Base-by-base conservation (phyloP, 2,329 filamentous ascomycete species). In the Nemania diffusa region DNA sequence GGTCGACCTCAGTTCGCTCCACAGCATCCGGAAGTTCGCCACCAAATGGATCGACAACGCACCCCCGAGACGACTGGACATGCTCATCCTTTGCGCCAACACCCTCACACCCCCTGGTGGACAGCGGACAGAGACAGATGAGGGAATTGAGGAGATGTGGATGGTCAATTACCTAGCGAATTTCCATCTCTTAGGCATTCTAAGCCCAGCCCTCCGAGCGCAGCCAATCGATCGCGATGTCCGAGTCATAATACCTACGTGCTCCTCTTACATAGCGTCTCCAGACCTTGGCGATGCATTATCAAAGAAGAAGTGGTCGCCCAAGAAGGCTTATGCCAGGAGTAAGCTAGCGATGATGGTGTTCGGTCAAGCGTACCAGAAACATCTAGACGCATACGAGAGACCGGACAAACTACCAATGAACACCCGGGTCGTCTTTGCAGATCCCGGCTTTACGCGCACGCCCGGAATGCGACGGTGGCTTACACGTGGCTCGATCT, bases 41-140 rank as follows among this genome's bases (percentile, higher is more conserved):
- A 99, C 96, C 0, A 95, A 93, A 82, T 99, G 97, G 95, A 93
- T 99, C 72, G 95, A 99, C 79, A 98, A 97, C 79, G 88, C 92
- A 24, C 95, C 96, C 2, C 93, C 94, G 8, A 87, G 97, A 64
- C 86, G 97, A 55, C 83, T 99, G 6, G 96, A 99, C 79, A 94
- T 95, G 89, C 83, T 99, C 53, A 87, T 99, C 22, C 85, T 99
- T 20, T 97, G 94, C 78, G 96, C 91, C 9, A 92, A 92, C 51
- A 91, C 91, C 0, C 83, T 94, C 72, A 92, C 91, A 4, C 90
- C 93, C 2, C 87, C 86, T 11, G 92, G 90, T 1, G 84, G 86
- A 5, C 81, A 83, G 70, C 83, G 87, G 29, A 82, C 79, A 1
- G 82, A 87, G 71, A 97, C 94, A 0, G 81, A 84, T 5, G 94